A percentile compares a stretch with the other conserved stretches of the same genome.
These are phyloP conservation scores for Cladosporium sp. DNA, from an alignment of 2,329 filamentous ascomycete species.

Conservation along the genomic window DNA sequence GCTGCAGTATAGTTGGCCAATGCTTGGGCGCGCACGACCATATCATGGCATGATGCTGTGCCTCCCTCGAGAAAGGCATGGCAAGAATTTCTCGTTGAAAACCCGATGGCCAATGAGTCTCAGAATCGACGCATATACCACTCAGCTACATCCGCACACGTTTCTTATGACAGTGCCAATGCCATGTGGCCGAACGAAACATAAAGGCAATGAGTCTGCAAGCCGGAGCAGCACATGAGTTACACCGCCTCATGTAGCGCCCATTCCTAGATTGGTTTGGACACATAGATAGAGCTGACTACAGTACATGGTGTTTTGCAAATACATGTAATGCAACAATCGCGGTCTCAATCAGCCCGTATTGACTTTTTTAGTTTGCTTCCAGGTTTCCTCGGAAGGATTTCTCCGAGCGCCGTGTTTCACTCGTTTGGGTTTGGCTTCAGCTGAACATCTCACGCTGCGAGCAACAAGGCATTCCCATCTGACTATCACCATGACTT, in stretches of 20 bases:
- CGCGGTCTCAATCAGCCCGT: not conserved
- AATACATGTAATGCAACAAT: not conserved
- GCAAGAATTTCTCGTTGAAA: not conserved
- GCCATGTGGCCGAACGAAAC: not conserved
- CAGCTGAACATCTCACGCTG: not conserved
- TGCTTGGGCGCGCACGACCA: not conserved
- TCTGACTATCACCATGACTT: not conserved
- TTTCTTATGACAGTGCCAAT: not conserved
- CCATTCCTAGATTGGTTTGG: not conserved
- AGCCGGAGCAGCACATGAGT: not conserved
- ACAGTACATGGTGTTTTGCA: not conserved
- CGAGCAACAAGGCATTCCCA: not conserved
- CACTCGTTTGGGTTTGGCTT: slow-evolving; percentile 8
- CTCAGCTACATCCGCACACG: not conserved
- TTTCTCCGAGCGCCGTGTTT: not conserved
- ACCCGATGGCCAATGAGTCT: not conserved
- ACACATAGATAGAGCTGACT: not conserved
- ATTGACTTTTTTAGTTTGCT: not conserved
- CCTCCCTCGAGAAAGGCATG: not conserved
- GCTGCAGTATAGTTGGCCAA: not conserved
- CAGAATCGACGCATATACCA: not conserved
- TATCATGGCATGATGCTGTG: not conserved
- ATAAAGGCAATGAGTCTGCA: not conserved
- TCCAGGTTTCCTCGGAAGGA: not conserved
- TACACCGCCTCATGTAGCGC: not conserved